Base-by-base conservation (phyloP, 2,329 filamentous ascomycete species). In the Clarireedia hainanense region DNA sequence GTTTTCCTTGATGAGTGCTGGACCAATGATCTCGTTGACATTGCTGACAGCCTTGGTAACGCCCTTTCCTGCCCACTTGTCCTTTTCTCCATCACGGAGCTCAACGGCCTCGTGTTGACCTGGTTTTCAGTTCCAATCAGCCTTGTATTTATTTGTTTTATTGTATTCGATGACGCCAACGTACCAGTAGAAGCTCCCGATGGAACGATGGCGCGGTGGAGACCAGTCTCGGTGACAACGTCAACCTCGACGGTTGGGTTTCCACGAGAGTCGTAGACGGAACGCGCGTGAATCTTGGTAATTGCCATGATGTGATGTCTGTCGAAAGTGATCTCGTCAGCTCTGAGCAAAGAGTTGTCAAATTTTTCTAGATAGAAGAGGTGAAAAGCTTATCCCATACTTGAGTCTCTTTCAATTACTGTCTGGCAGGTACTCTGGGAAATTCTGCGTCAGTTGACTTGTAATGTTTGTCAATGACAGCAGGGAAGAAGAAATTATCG, bases 161-260 rank as follows among this genome's bases (percentile, higher is more conserved):
- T 34, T 34, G 34, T 40, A 30, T 46, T 52, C 58, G 59, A 66
- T 56, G 7, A 27, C 17, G 54, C 50, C 50, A 55, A 80, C 85
- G 71, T 74, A 91, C 88, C 91, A 69, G 91, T 96, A 68, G 92
- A 96, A 70, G 92, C 92, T 74, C 92, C 92, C 65, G 91, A 96
- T 69, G 92, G 92, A 62, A 97, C 92, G 73, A 96, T 96, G 73
- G 92, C 91, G 72, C 92, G 91, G 85, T 96, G 91, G 63, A 97
- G 86, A 71, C 92, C 92, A 69, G 88, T 95, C 80, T 95, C 90
- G 68, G 91, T 96, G 77, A 95, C 88, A 68, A 96, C 84, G 74
- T 96, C 92, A 70, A 97, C 92, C 83, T 97, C 92, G 71, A 96
- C 92, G 73, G 94, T 99, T 71, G 94, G 94, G 86, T 99, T 99